These are phyloP conservation scores for Exophiala bonariae DNA, from an alignment of 2,329 filamentous ascomycete genomes.

Conservation along the genomic window DNA sequence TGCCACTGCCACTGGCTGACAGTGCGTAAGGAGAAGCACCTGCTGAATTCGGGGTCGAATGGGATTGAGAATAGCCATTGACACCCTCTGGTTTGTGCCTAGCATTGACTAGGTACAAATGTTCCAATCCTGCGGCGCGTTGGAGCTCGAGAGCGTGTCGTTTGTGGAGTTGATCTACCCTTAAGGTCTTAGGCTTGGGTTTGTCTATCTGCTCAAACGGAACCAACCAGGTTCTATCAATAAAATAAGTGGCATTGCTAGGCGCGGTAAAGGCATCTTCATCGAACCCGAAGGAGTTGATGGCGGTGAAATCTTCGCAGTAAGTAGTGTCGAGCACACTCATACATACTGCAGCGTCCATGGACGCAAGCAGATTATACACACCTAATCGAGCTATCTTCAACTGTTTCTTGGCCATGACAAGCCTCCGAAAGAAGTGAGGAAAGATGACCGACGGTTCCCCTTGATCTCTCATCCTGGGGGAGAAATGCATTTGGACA, in stretches of 20 bases:
- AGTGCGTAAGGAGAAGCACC: constrained; percentile 27
- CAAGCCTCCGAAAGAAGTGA: constrained; percentile 57
- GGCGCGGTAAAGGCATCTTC: constrained; percentile 36
- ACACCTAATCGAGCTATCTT: constrained; percentile 52
- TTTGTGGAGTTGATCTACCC: constrained; percentile 50
- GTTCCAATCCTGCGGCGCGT: constrained; percentile 47
- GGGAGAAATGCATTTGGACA: constrained; percentile 60
- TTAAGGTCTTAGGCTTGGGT: constrained; percentile 48
- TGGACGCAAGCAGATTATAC: constrained; percentile 57
- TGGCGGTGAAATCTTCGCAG: constrained; percentile 52
- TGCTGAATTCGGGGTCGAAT: constrained; percentile 10
- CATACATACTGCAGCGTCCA: constrained; percentile 50
- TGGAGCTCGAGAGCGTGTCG: constrained; percentile 45
- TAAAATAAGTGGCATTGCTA: constrained; percentile 46
- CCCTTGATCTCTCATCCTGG: constrained; percentile 59
- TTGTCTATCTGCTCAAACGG: constrained; percentile 25
- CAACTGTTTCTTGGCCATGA: constrained; percentile 48
- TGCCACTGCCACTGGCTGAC: constrained; percentile 19
- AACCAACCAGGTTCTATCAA: constrained; percentile 55
- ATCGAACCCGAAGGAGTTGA: constrained; percentile 54
- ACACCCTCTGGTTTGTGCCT: constrained; percentile 11
- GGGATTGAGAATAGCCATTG: background rate
- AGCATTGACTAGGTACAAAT: constrained; percentile 53
- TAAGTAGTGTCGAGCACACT: constrained; percentile 41
- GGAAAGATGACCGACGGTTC: constrained; percentile 58